Base-by-base conservation (phyloP, 805 yeast genomes). In the Suhomyces tanzawaensis region DNA sequence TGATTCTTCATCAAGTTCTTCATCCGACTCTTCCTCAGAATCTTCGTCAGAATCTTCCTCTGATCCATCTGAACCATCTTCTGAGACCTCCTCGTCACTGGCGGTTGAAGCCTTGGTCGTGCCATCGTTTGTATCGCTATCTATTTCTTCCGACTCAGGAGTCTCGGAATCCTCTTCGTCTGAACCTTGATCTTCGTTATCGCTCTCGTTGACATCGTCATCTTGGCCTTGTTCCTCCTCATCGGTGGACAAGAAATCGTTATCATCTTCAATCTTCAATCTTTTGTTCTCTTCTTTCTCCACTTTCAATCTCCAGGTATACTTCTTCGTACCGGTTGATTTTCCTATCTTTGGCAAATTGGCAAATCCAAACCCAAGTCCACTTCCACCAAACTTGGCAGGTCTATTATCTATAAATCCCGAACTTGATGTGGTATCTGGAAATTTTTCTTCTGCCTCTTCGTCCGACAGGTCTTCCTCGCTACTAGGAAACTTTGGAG, bases 401-500 rank as follows among this genome's bases (percentile, higher is more conserved):
- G 91, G 89, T 46, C 95, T 69, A 53, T 80, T 71, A 57, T 87
- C 96, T 11, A 85, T 72, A 47, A 87, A 85, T 3, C 72, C 53
- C 2, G 72, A 62, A 2, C 46, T 35, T 5, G 51, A 58, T 0
- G 75, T 45, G n/a, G 37, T 8, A 8, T 24, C 36, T 14, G 37
- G 32, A 7, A 24, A 24, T 4, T 42, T 49, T 24, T 47, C 54
- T 4, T 47, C 52, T 4, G 41, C 55, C 6, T 37, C 51, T 7
- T 48, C 57, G 5, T 12, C 30, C 8, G 30, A 27, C 7, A 34
- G 51, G 19, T 41, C 47, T 3, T 37, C 47, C 7, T 22, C 37
- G 7, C 37, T 41, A 19, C 40, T 19, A 19, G 18, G 25, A 23
- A 16, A 24, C 34, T 34, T 13, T 29, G 26, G 5, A 34, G 42